Evolutionary conservation across 2,329 filamentous ascomycete species (phyloP).

Genomic region (Aplosporella prunicola): DNA sequence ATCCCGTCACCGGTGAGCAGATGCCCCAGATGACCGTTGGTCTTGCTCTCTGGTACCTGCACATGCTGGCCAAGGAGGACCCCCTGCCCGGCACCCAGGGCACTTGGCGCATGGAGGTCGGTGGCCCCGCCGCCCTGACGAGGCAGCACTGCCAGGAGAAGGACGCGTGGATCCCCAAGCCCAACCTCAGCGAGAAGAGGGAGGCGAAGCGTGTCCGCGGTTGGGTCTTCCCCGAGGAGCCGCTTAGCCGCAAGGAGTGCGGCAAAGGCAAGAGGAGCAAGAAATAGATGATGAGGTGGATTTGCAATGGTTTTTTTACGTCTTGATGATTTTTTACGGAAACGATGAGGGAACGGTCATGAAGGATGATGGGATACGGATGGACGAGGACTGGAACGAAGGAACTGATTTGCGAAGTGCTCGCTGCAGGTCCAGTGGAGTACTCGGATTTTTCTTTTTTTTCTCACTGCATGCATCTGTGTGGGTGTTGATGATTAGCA

Average conservation of each 20-base stretch:
- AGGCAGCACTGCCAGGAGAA: slow-evolving; percentile 59
- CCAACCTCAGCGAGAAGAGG: slow-evolving; percentile 63
- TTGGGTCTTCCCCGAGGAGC: slow-evolving; percentile 68
- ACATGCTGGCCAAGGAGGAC: slow-evolving; percentile 58
- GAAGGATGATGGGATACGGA: slow-evolving; percentile 1
- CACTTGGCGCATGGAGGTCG: slow-evolving; percentile 61
- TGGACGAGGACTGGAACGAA: slow-evolving; percentile 1
- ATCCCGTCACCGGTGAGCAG: slow-evolving; percentile 30
- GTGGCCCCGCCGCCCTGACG: slow-evolving; percentile 63
- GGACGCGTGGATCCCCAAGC: slow-evolving; percentile 66
- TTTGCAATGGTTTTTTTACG: too few relatives aligned
- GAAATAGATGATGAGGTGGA: not conserved
- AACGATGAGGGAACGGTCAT: too few relatives aligned
- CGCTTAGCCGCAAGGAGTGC: slow-evolving; percentile 61
- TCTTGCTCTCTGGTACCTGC: slow-evolving; percentile 68
- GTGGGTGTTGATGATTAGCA: slow-evolving; percentile 5
- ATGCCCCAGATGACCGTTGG: slow-evolving; percentile 52
- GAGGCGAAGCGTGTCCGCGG: slow-evolving; percentile 64
- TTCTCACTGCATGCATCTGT: too few relatives aligned
- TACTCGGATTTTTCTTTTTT: too few relatives aligned
- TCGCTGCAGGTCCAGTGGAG: too few relatives aligned
- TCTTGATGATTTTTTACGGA: too few relatives aligned
- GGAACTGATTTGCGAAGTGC: too few relatives aligned
- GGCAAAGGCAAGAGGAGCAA: slow-evolving; percentile 42
- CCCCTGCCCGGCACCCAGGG: slow-evolving; percentile 47